These are phyloP conservation scores for Hypoxylon crocopeplum DNA, from an alignment of 495 filamentous ascomycete species.

Conservation along the genomic window DNA sequence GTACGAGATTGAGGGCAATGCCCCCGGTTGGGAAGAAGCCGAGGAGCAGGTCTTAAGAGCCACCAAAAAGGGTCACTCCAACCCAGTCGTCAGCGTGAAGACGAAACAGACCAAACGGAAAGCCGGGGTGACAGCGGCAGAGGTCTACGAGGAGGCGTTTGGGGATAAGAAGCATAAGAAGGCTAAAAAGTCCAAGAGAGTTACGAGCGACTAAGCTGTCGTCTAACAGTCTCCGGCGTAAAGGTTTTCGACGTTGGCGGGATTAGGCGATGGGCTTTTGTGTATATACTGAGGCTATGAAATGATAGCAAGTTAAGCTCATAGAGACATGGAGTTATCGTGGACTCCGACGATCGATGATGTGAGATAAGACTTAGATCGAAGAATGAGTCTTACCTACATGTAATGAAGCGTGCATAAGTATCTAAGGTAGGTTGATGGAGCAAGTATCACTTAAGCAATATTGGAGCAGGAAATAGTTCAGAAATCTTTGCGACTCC, in stretches of 20 bases:
- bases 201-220: background rate
- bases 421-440: too few relatives aligned
- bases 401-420: too few relatives aligned
- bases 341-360: too few relatives aligned
- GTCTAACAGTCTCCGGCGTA: too few relatives aligned
- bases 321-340: too few relatives aligned
- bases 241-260: too few relatives aligned
- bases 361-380: too few relatives aligned
- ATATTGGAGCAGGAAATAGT: too few relatives aligned
- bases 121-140: constrained; percentile 68
- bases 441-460: too few relatives aligned
- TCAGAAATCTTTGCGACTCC: too few relatives aligned
- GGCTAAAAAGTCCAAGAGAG: constrained; percentile 51
- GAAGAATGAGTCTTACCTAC: too few relatives aligned
- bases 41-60: constrained; percentile 74
- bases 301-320: constrained; percentile 26
- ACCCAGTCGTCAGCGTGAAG: constrained; percentile 84
- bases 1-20: constrained; percentile 79
- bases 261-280: background rate
- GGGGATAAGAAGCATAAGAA: constrained; percentile 66
- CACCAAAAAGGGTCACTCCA: constrained; percentile 62
- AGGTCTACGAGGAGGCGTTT: constrained; percentile 65
- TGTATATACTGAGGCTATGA: constrained; percentile 17
- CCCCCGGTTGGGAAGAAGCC: constrained; percentile 78
- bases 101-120: constrained; percentile 78